A percentile compares a stretch with the other conserved stretches of the same genome.
Evolutionary conservation across 805 yeast species (phyloP).

Genomic region (Barnettozyma salicaria): DNA sequence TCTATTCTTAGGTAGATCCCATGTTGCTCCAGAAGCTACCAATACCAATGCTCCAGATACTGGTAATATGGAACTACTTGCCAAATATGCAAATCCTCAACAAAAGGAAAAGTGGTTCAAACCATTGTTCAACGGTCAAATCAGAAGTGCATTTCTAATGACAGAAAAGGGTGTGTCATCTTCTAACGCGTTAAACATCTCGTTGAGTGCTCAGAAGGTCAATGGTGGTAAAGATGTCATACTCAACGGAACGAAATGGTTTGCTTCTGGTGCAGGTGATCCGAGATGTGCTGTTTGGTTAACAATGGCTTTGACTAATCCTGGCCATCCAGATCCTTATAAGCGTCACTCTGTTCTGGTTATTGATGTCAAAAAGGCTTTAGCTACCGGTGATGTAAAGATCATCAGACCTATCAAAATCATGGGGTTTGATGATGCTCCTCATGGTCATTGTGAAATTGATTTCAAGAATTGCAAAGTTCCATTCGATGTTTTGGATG

Average conservation of each 20-base stretch:
- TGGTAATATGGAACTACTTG: slow-evolving; percentile 45
- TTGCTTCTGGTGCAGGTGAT: slow-evolving; percentile 67
- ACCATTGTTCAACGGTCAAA: slow-evolving; percentile 49
- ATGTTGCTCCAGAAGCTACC: slow-evolving; percentile 52
- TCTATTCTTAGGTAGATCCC: slow-evolving; percentile 49
- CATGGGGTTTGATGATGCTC: slow-evolving; percentile 62
- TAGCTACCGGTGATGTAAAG: slow-evolving; percentile 43
- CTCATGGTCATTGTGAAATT: slow-evolving; percentile 66
- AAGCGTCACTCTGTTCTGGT: slow-evolving; percentile 52
- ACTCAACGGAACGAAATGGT: slow-evolving; percentile 61
- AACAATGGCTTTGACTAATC: slow-evolving; percentile 26
- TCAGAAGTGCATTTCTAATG: slow-evolving; percentile 59
- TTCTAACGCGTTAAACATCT: slow-evolving; percentile 56
- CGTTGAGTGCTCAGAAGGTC: slow-evolving; percentile 36
- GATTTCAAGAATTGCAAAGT: slow-evolving; percentile 44
- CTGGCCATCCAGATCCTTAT: slow-evolving; percentile 30
- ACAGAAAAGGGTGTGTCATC: slow-evolving; percentile 57
- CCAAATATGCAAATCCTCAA: slow-evolving; percentile 35
- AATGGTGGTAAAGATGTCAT: slow-evolving; percentile 39
- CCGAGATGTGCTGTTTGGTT: slow-evolving; percentile 44
- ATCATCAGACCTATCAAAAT: slow-evolving; percentile 46
- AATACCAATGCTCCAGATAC: slow-evolving; percentile 61
- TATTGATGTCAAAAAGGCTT: slow-evolving; percentile 44
- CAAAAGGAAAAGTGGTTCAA: slow-evolving; percentile 43
- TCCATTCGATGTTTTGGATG: slow-evolving; percentile 36